These are phyloP conservation scores for Camellia japonica DNA, from an alignment of 148 eudicot species.

Conservation along the genomic window DNA sequence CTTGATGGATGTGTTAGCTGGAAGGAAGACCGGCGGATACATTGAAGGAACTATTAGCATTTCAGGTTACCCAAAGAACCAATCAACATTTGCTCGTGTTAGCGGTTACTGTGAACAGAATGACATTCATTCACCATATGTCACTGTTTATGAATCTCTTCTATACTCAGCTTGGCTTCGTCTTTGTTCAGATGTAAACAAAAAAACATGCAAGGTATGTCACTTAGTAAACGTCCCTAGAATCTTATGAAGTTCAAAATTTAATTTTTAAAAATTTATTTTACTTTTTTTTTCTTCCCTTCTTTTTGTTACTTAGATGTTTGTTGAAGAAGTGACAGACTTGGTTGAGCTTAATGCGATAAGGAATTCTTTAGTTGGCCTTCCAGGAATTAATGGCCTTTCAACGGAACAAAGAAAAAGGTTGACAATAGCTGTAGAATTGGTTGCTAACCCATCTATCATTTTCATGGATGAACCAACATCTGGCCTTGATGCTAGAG, in stretches of 20 bases:
- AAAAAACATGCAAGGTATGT: conserved; percentile 31
- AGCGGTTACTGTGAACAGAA: conserved; percentile 71
- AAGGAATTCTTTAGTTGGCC: conserved; percentile 63
- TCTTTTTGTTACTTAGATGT: conserved; percentile 32
- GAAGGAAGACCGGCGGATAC: conserved; percentile 67
- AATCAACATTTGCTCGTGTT: conserved; percentile 62
- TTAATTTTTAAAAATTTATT: background rate
- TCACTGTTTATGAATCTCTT: conserved; percentile 69
- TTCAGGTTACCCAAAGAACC: conserved; percentile 68
- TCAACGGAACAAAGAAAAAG: conserved; percentile 81
- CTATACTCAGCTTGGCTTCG: conserved; percentile 73
- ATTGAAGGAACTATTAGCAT: conserved; percentile 53
- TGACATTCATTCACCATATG: conserved; percentile 68
- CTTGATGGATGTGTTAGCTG: conserved; percentile 69
- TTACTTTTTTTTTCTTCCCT: background rate
- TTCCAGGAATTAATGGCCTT: conserved; percentile 71
- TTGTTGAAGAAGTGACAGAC: conserved; percentile 68
- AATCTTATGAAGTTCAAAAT: background rate
- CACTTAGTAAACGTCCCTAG: background rate
- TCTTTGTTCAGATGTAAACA: conserved; percentile 51
- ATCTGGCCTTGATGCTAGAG: conserved; percentile 94
- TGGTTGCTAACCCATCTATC: conserved; percentile 83
- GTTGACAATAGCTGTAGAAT: conserved; percentile 75
- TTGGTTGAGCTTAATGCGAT: conserved; percentile 67
- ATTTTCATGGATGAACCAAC: conserved; percentile 97